Evolutionary conservation across 2,329 filamentous ascomycete genomes (phyloP).

Genomic region (Cytospora schulzeri): DNA sequence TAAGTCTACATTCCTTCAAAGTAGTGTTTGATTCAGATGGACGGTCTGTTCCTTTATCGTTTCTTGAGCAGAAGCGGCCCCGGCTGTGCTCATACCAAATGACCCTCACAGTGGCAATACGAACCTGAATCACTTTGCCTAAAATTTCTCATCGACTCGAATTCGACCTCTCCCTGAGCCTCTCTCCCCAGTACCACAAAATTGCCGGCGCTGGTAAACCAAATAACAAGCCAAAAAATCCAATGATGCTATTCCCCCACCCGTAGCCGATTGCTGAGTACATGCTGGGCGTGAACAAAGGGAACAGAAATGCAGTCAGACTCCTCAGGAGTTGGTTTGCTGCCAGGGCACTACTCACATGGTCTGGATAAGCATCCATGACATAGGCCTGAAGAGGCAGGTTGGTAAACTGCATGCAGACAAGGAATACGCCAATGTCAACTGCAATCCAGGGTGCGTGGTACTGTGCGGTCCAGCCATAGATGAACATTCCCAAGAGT

Average conservation of each 20-base stretch:
- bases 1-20: too few relatives aligned
- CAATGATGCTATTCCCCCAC: constrained; percentile 44
- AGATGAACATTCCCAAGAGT: constrained; percentile 42
- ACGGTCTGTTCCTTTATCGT: too few relatives aligned
- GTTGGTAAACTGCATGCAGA: constrained; percentile 29
- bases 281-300: constrained; percentile 49
- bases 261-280: constrained; percentile 42
- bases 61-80: too few relatives aligned
- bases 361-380: constrained; percentile 49
- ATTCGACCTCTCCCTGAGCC: constrained; percentile 24
- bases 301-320: constrained; percentile 51
- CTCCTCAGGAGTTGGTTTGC: constrained; percentile 49
- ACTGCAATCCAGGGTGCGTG: constrained; percentile 43
- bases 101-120: too few relatives aligned
- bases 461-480: constrained; percentile 47
- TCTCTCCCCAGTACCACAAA: constrained; percentile 45
- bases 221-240: constrained; percentile 40
- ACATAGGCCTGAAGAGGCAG: constrained; percentile 43
- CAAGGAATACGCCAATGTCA: constrained; percentile 39
- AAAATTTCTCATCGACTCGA: not conserved
- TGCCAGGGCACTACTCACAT: constrained; percentile 50
- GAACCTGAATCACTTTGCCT: too few relatives aligned
- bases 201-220: constrained; percentile 41
- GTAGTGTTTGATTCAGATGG: too few relatives aligned
- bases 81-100: too few relatives aligned